Conservation (phyloP, 441 rosid genomes). For the Kokia cookei region DNA sequence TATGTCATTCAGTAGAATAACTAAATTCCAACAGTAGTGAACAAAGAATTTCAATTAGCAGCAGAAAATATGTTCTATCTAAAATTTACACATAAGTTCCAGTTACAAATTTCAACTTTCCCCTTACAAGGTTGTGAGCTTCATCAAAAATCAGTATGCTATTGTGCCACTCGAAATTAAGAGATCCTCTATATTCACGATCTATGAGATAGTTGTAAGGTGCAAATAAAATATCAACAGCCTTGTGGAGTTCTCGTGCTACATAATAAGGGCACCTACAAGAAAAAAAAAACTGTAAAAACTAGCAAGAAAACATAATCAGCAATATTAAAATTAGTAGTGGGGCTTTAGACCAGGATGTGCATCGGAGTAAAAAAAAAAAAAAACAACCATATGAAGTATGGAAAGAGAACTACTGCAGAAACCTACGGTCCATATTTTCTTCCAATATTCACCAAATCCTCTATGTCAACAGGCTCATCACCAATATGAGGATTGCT, state of each 20-base stretch:
- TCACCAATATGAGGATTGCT: conserved; percentile 73
- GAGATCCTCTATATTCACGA: conserved; percentile 54
- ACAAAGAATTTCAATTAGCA: not conserved
- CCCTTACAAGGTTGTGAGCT: conserved; percentile 95
- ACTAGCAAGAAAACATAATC: conserved; percentile 3
- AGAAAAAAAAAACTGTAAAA: conserved; percentile 19
- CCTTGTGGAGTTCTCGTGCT: conserved; percentile 84
- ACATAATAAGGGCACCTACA: conserved; percentile 88
- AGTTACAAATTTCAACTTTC: conserved; percentile 10
- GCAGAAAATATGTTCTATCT: not conserved
- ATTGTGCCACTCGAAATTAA: conserved; percentile 58
- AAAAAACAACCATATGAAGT: not conserved
- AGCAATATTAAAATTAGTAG: conserved; percentile 8
- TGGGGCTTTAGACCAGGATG: not conserved
- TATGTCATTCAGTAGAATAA: not conserved
- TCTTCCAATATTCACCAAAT: conserved; percentile 78
- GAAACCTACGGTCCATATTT: conserved; percentile 72
- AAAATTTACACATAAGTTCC: not conserved
- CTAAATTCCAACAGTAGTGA: not conserved
- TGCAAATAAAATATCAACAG: conserved; percentile 80
- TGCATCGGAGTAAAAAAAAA: not conserved
- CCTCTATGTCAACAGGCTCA: conserved; percentile 95
- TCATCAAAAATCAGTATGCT: conserved; percentile 90
- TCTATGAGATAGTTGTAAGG: conserved; percentile 93
- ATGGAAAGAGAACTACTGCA: conserved; percentile 9